Evolutionary conservation across 1,139 yeast genomes (phyloP).

Genomic region (Candida pseudoviswanathii): DNA sequence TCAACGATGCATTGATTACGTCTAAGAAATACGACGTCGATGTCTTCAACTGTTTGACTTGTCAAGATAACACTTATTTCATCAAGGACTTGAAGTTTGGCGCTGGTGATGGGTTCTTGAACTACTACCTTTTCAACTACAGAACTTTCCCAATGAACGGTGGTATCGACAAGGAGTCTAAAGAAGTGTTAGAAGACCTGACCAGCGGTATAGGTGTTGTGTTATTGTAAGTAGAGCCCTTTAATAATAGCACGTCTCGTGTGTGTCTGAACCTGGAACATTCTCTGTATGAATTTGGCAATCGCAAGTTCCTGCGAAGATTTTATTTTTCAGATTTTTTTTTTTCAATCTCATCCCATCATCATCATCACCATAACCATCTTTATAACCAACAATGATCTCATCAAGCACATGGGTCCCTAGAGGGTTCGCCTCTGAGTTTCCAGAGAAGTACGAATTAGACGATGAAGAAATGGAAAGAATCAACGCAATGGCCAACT

Average conservation of each 20-base stretch:
- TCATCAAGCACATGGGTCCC: conserved; percentile 97
- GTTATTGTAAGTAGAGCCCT: conserved; percentile 51
- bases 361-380: background rate
- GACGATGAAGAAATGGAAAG: conserved; percentile 93
- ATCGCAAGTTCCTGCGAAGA: background rate
- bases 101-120: conserved; percentile 88
- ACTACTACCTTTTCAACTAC: conserved; percentile 91
- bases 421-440: conserved; percentile 91
- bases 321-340: conserved; percentile 5
- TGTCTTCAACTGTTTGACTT: conserved; percentile 89
- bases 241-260: background rate
- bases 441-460: conserved; percentile 85
- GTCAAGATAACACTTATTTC: conserved; percentile 86
- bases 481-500: conserved; percentile 80
- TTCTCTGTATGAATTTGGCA: background rate
- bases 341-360: conserved; percentile 10
- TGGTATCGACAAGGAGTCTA: conserved; percentile 62
- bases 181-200: conserved; percentile 50
- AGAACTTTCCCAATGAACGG: conserved; percentile 79
- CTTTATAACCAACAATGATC: conserved; percentile 52
- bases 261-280: background rate
- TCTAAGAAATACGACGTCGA: conserved; percentile 73
- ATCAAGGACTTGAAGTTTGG: conserved; percentile 86
- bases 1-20: conserved; percentile 76
- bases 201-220: conserved; percentile 91